Evolutionary conservation across 805 yeast genomes (phyloP).

Genomic region (Sugiyamaella smithiae): DNA sequence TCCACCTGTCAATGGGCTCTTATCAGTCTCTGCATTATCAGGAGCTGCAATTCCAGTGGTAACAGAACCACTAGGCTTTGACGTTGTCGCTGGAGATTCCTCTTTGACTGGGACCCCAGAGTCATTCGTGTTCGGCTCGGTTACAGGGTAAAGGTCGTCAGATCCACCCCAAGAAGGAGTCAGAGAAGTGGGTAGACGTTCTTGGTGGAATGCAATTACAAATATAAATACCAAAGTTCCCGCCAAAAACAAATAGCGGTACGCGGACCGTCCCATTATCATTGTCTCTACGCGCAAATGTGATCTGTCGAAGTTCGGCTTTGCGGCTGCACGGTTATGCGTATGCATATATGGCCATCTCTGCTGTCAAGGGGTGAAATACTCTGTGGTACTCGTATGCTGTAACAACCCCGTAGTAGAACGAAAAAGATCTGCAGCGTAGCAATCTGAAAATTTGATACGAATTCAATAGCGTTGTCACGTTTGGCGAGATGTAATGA

Average conservation of each 20-base stretch:
- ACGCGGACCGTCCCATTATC: slow-evolving; percentile 1
- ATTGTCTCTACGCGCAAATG: neutral
- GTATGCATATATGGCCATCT: no score
- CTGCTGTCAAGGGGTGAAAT: no score
- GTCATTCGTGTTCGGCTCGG: neutral
- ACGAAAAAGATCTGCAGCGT: no score
- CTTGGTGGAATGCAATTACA: neutral
- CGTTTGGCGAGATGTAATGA: no score
- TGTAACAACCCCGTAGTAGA: no score
- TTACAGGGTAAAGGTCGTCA: neutral
- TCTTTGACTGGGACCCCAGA: neutral
- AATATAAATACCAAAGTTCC: neutral
- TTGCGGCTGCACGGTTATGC: no score
- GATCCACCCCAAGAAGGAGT: slow-evolving; percentile 1
- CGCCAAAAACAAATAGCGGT: slow-evolving; percentile 2
- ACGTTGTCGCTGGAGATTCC: neutral
- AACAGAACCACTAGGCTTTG: neutral
- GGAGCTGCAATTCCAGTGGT: neutral
- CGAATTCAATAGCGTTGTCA: no score
- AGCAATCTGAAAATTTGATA: no score
- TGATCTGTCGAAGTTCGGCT: no score
- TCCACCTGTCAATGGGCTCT: neutral
- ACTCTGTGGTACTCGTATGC: no score
- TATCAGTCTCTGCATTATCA: neutral
- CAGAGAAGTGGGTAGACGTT: slow-evolving; percentile 1